Percentiles rank a stretch among this genome's conserved stretches.
Evolutionary conservation across 2,329 filamentous ascomycete genomes (phyloP).

Genomic region (Shiraia bambusicola): DNA sequence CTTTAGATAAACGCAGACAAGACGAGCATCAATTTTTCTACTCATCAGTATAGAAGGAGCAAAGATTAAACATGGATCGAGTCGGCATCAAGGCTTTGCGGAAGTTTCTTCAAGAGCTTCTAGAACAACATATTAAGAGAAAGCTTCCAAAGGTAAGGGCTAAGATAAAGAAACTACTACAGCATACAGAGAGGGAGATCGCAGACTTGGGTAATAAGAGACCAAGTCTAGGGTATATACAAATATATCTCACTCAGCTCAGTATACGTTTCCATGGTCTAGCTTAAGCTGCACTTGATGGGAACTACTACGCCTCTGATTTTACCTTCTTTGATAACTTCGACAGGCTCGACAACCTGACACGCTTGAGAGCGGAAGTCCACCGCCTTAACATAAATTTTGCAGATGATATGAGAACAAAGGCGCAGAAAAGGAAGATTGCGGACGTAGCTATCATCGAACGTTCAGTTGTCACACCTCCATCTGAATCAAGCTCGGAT

Average conservation of each 20-base stretch:
- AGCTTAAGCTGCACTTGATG: slow-evolving; percentile 50
- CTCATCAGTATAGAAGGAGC: slow-evolving; percentile 29
- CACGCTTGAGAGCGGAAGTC: slow-evolving; percentile 13
- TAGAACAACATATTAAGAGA: slow-evolving; percentile 38
- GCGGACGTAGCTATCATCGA: no score
- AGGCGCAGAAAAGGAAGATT: no score
- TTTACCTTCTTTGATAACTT: slow-evolving; percentile 56
- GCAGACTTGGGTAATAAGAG: slow-evolving; percentile 45
- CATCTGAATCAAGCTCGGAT: no score
- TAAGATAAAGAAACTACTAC: slow-evolving; percentile 34
- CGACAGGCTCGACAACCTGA: neutral
- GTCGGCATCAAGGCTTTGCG: slow-evolving; percentile 51
- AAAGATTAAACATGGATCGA: neutral
- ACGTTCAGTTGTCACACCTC: slow-evolving; percentile 21
- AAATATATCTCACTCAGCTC: slow-evolving; percentile 48
- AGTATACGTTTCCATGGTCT: slow-evolving; percentile 38
- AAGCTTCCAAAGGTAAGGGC: slow-evolving; percentile 30
- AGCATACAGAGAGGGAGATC: no score
- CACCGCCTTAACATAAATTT: slow-evolving; percentile 39
- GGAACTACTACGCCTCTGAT: slow-evolving; percentile 46
- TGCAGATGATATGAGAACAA: slow-evolving; percentile 22
- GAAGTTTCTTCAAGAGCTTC: slow-evolving; percentile 51
- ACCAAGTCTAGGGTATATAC: slow-evolving; percentile 48
- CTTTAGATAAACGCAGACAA: slow-evolving; percentile 27
- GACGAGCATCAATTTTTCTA: slow-evolving; percentile 41